Conservation (phyloP, 306 rosid genomes). For the Dalbergia oliveri region DNA sequence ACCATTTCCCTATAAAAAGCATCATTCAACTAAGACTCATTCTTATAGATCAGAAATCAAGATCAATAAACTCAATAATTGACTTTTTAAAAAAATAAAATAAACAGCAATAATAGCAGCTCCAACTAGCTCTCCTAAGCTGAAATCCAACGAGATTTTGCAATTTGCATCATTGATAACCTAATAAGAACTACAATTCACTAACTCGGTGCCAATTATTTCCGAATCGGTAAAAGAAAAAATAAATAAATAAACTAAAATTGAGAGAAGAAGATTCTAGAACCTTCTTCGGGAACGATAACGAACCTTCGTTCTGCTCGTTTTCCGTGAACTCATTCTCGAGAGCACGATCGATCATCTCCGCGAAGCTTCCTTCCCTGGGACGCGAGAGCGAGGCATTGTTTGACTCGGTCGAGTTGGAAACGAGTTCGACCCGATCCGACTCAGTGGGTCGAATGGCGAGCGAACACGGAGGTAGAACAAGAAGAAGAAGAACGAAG, state of each 20-base stretch:
- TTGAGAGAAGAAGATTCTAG: constrained; percentile 13
- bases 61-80: constrained; percentile 14
- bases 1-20: neutral
- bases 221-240: neutral
- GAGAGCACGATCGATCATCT: constrained; percentile 93
- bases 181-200: neutral
- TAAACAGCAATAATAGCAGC: neutral
- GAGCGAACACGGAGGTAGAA: constrained; percentile 56
- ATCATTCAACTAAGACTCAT: neutral
- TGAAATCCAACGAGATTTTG: neutral
- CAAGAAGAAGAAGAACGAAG: constrained; percentile 39
- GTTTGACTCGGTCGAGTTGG: constrained; percentile 70
- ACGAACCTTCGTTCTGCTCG: constrained; percentile 90
- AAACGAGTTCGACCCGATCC: constrained; percentile 61
- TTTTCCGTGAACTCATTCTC: constrained; percentile 92
- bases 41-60: constrained; percentile 43
- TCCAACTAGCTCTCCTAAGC: neutral
- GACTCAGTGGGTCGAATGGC: constrained; percentile 55
- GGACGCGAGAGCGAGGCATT: constrained; percentile 71
- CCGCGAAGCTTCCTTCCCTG: constrained; percentile 87
- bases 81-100: neutral
- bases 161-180: neutral
- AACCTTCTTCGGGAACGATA: neutral
- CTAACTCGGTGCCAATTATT: neutral
- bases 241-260: constrained; percentile 2